Base-by-base conservation (phyloP, 2,329 filamentous ascomycete genomes). In the Xylaria sp. region DNA sequence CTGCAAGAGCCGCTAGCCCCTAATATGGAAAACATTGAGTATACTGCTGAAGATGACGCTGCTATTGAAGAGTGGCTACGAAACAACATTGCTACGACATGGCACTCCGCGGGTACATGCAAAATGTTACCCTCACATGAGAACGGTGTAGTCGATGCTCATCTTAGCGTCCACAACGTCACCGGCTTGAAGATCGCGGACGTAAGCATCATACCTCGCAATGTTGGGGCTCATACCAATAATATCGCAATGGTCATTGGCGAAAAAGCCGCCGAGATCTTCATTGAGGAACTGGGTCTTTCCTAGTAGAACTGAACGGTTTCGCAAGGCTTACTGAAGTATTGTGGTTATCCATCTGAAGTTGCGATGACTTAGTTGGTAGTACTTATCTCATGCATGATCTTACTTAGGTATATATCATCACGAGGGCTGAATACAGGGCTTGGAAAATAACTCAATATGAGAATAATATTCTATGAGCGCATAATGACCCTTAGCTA, bases 41-140 rank as follows among this genome's bases (percentile, higher is more conserved):
- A 68, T 20, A 61, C 46, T 7, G 28, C 56, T 10, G 62, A 64
- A 36, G 66, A 68, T 23, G 55, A 68, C 23, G 56, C 31, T 20
- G 43, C n/a, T n/a, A 58, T 62, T n/a, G 66, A 68, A 15, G 9
- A 57, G 4, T 68, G 66, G 66, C 12, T 68, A 15, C 48, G 66
- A 8, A 23, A 58, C 1, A 62, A 65, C 6, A 43, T 65, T 10
- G 51, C 10, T 20, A 62, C 62, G 1, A 31, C 62, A 1, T 65
- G 57, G 62, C 66, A 68, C 33, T 46, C 49, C 3, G 1, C 18
- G 5, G 55, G 62, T 2, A 68, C 57, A 13, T 68, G 66, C 20
- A 62, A 48, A 5, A 68, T 65, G 62, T 6, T 33, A 8, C 62
- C 57, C 2, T 33, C 12, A 1, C 7, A 57, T 15, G 0, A 65